These are phyloP conservation scores for Passalora sequoiae DNA, from an alignment of 2,329 filamentous ascomycete genomes.

Conservation along the genomic window DNA sequence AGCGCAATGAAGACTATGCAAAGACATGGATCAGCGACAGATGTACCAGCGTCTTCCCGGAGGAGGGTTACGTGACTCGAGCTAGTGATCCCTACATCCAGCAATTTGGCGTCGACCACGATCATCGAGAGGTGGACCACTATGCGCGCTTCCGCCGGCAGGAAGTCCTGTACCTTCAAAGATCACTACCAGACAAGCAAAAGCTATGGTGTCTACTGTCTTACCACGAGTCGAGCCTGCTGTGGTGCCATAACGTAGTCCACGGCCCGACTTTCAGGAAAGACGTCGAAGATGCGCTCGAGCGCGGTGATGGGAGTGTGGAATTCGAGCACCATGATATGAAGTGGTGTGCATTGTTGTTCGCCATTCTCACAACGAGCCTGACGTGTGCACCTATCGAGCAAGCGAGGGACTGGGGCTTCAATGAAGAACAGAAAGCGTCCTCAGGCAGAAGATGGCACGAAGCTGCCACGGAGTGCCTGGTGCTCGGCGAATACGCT, in stretches of 20 bases:
- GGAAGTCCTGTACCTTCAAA: too few species aligned
- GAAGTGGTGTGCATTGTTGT: slow-evolving; percentile 10
- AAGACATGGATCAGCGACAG: not conserved
- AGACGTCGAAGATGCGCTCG: slow-evolving; percentile 5
- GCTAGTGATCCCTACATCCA: not conserved
- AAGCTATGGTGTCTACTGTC: too few species aligned
- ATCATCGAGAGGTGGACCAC: slow-evolving; percentile 1
- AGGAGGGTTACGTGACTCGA: too few species aligned
- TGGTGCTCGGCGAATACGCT: slow-evolving; percentile 6
- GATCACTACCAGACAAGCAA: too few species aligned
- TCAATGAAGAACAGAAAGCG: not conserved
- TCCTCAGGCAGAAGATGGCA: slow-evolving; percentile 3
- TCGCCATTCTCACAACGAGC: slow-evolving; percentile 6
- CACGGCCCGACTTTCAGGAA: slow-evolving; percentile 8
- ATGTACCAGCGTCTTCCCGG: too few species aligned
- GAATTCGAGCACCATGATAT: slow-evolving; percentile 3
- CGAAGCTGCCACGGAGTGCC: slow-evolving; percentile 8
- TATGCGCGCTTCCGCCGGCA: not conserved
- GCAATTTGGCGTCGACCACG: not conserved
- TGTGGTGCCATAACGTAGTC: too few species aligned
- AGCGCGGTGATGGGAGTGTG: slow-evolving; percentile 2
- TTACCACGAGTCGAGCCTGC: slow-evolving; percentile 3
- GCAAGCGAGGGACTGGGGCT: not conserved
- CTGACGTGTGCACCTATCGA: slow-evolving; percentile 1
- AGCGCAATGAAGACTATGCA: not conserved